phyloP scores from a whole-genome alignment of 345 rosid genomes.

The Eucalyptus regnans region DNA sequence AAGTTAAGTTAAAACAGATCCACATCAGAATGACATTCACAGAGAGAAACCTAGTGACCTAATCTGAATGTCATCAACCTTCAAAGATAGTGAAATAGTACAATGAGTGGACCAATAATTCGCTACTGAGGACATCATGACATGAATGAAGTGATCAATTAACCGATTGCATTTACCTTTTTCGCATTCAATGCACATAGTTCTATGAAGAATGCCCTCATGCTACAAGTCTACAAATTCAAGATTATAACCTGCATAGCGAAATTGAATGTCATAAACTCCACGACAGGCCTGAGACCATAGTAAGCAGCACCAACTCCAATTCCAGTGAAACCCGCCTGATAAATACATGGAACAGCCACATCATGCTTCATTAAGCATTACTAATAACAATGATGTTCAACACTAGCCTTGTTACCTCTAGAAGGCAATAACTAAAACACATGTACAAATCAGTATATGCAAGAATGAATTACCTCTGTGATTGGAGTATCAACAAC shows the following conservation, averaged over 20 bases:
- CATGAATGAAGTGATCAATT: not conserved
- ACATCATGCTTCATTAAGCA: not conserved
- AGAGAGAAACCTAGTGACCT: not conserved
- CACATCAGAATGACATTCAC: not conserved
- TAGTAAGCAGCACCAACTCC: conserved; percentile 95
- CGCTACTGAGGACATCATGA: not conserved
- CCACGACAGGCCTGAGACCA: conserved; percentile 78
- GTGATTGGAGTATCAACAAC: conserved; percentile 93
- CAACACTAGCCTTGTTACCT: not conserved
- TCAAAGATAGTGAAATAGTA: not conserved
- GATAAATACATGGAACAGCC: not conserved
- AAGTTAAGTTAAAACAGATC: not conserved
- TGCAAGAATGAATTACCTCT: conserved; percentile 35
- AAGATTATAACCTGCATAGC: conserved; percentile 67
- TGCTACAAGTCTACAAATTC: not conserved
- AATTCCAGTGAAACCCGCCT: conserved; percentile 98
- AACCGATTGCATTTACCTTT: not conserved
- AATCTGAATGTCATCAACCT: not conserved
- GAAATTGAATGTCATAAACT: conserved; percentile 95
- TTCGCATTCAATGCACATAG: not conserved
- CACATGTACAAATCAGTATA: not conserved
- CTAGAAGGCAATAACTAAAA: not conserved
- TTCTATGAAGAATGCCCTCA: not conserved
- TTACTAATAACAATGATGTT: not conserved
- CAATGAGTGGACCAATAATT: not conserved